Percentiles rank a stretch among this genome's conserved stretches.
These are phyloP conservation scores for Glarea lozoyensis DNA, from an alignment of 495 filamentous ascomycete species.

Conservation along the genomic window DNA sequence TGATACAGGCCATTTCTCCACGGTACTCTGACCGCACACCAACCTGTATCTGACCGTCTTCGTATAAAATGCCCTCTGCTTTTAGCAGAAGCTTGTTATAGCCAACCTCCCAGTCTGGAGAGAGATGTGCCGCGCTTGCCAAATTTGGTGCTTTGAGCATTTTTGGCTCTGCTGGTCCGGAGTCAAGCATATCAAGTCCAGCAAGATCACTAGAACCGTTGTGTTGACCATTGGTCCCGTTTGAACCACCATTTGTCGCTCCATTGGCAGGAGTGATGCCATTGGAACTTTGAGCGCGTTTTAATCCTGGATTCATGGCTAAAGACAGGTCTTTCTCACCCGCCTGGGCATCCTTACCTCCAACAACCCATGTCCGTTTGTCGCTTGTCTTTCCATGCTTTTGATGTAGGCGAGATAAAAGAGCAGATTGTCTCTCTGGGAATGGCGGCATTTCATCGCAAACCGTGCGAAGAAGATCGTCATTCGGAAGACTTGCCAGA, in stretches of 20 bases:
- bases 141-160: conserved; percentile 63
- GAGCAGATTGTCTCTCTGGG: conserved; percentile 84
- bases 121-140: conserved; percentile 84
- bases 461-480: conserved; percentile 89
- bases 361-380: conserved; percentile 92
- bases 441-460: conserved; percentile 99
- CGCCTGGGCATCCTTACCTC: conserved; percentile 84
- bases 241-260: conserved; percentile 43
- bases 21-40: conserved; percentile 92
- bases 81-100: conserved; percentile 76
- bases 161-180: conserved; percentile 44
- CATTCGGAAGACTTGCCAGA: conserved; percentile 74
- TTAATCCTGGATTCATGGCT: conserved; percentile 73
- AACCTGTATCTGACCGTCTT: conserved; percentile 89
- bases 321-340: conserved; percentile 73
- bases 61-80: conserved; percentile 82
- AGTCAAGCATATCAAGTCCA: conserved; percentile 66
- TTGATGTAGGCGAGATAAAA: conserved; percentile 87
- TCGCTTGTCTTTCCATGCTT: conserved; percentile 86
- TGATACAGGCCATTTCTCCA: conserved; percentile 85
- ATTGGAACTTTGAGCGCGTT: conserved; percentile 67
- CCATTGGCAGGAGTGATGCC: conserved; percentile 17
- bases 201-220: conserved; percentile 53
- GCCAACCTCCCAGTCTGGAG: conserved; percentile 87
- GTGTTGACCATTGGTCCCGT: conserved; percentile 42